Conservation (phyloP, 2,329 filamentous ascomycete species). For the Rhytidhysteron rufulum region DNA sequence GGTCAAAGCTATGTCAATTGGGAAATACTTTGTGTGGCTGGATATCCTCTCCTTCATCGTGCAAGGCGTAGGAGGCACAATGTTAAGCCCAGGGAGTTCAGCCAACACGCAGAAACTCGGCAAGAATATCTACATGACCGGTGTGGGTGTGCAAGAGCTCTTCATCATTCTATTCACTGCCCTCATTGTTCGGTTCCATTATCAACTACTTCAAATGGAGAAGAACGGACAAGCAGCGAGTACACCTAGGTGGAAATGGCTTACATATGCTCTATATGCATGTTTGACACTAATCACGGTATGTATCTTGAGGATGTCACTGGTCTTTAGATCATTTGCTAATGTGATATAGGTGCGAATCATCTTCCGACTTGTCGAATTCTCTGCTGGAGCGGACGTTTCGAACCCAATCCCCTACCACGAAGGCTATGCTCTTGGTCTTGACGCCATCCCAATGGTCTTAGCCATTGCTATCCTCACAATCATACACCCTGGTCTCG, state of each 20-base stretch:
- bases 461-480: conserved; percentile 28
- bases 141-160: conserved; percentile 21
- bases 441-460: conserved; percentile 56
- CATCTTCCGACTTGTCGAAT: conserved; percentile 59
- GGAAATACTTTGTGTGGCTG: conserved; percentile 42
- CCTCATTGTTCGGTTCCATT: conserved; percentile 17
- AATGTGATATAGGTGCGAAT: conserved; percentile 42
- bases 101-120: conserved; percentile 31
- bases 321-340: background rate
- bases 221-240: background rate
- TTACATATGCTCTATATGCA: conserved; percentile 40
- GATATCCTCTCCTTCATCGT: conserved; percentile 46
- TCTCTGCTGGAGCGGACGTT: conserved; percentile 41
- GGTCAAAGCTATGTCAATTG: conserved; percentile 36
- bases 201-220: conserved; percentile 11
- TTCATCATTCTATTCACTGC: conserved; percentile 26
- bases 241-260: conserved; percentile 14
- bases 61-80: conserved; percentile 38
- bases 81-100: conserved; percentile 25
- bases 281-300: conserved; percentile 42
- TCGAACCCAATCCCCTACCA: conserved; percentile 47
- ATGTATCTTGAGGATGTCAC: background rate
- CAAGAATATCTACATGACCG: conserved; percentile 41
- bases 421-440: conserved; percentile 51
- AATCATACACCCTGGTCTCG: conserved; percentile 20